Conservation (phyloP, 305 asterid genomes). For the Stenogyne calaminthoides region DNA sequence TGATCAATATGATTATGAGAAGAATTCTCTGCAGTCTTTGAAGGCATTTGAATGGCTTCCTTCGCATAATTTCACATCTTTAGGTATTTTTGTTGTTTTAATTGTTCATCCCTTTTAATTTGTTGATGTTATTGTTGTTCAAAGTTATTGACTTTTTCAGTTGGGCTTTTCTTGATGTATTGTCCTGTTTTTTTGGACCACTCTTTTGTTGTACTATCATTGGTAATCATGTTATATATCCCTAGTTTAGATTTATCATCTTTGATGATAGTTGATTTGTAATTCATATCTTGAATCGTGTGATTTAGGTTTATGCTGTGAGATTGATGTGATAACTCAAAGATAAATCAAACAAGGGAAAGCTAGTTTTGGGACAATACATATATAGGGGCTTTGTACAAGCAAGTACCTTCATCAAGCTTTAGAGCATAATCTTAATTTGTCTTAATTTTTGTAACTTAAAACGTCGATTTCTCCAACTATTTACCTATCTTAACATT, state of each 20-base stretch:
- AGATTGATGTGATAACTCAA: not conserved
- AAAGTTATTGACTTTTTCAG: not conserved
- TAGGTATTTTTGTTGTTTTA: slow-evolving; percentile 33
- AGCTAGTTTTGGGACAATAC: not conserved
- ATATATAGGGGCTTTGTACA: not conserved
- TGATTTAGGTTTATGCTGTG: not conserved
- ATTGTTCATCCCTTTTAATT: not conserved
- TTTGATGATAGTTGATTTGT: not conserved
- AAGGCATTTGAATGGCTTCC: slow-evolving; percentile 69
- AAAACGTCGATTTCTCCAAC: not conserved
- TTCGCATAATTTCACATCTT: slow-evolving; percentile 39
- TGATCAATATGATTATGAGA: slow-evolving; percentile 58
- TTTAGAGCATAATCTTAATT: not conserved
- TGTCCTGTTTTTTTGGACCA: not conserved
- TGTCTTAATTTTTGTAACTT: not conserved
- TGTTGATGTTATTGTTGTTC: not conserved
- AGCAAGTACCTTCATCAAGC: too few species aligned
- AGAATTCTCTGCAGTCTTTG: slow-evolving; percentile 52
- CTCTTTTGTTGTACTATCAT: not conserved
- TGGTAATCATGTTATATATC: too few species aligned
- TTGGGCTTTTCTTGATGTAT: slow-evolving; percentile 3
- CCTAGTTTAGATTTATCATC: slow-evolving; percentile 5
- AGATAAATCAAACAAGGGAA: not conserved
- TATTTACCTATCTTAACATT: not conserved
- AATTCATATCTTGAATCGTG: not conserved